Evolutionary conservation across 768 basidiomycete species (phyloP).

Genomic region (Cyclocybe cylindracea): DNA sequence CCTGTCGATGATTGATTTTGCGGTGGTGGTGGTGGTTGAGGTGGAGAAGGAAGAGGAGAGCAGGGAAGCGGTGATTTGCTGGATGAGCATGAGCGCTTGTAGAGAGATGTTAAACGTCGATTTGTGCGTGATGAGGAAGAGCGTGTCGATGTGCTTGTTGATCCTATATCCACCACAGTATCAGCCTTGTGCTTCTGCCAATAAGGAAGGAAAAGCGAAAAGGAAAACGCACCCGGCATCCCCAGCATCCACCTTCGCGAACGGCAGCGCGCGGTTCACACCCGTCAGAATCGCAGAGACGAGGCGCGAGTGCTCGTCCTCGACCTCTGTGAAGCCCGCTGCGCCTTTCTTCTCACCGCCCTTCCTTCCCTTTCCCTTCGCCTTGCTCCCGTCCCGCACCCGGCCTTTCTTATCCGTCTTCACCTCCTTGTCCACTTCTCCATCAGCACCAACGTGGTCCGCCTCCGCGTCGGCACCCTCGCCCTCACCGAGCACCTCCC

Average conservation of each 20-base stretch:
- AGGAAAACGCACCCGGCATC: constrained; percentile 54
- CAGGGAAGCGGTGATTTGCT: constrained; percentile 72
- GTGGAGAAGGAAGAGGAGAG: constrained; percentile 36
- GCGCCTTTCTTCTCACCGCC: constrained; percentile 47
- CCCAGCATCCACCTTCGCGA: constrained; percentile 76
- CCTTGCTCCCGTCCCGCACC: constrained; percentile 28
- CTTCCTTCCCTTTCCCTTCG: constrained; percentile 38
- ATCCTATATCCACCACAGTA: constrained; percentile 47
- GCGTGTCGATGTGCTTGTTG: constrained; percentile 84
- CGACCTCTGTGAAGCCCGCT: constrained; percentile 71
- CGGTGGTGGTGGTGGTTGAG: constrained; percentile 39
- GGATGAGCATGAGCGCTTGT: constrained; percentile 87
- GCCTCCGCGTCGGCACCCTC: constrained; percentile 41
- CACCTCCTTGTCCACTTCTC: too few relatives aligned
- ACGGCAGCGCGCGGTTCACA: constrained; percentile 93
- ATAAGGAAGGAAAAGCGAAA: background rate
- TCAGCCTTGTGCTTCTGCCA: too few relatives aligned
- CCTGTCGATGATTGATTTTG: constrained; percentile 56
- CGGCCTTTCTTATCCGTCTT: constrained; percentile 39
- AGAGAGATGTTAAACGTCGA: constrained; percentile 97
- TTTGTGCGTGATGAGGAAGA: constrained; percentile 93
- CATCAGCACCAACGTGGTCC: constrained; percentile 32
- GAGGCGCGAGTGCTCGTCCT: constrained; percentile 78
- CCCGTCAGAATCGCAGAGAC: constrained; percentile 92
- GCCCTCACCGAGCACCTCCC: constrained; percentile 77